phyloP scores from a whole-genome alignment of 768 basidiomycete genomes.

The Xerocomellus intermedius region DNA sequence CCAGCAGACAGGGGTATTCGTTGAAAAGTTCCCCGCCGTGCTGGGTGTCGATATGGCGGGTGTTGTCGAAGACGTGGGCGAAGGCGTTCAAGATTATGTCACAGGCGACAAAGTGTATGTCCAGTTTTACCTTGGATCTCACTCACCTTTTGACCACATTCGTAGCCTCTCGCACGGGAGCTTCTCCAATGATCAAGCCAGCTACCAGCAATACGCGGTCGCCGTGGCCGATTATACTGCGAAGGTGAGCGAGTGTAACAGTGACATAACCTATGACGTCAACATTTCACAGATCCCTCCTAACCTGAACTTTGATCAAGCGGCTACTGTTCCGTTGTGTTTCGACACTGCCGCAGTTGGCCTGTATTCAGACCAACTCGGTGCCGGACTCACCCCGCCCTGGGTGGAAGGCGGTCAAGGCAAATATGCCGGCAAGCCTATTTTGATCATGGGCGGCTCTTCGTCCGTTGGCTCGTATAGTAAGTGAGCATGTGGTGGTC shows the following conservation, averaged over 20 bases:
- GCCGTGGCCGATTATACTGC: constrained; percentile 33
- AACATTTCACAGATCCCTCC: constrained; percentile 39
- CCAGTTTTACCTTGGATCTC: neutral
- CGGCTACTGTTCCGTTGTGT: constrained; percentile 46
- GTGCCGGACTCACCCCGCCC: constrained; percentile 39
- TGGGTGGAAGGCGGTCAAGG: constrained; percentile 32
- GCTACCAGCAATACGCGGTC: constrained; percentile 43
- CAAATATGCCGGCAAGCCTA: constrained; percentile 40
- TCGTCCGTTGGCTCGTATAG: constrained; percentile 49
- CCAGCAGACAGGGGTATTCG: constrained; percentile 30
- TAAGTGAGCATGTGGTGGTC: constrained; percentile 15
- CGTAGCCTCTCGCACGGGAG: constrained; percentile 25
- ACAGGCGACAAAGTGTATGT: constrained; percentile 44
- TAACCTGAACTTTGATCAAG: constrained; percentile 43
- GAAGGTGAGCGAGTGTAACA: constrained; percentile 29
- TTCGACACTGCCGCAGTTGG: constrained; percentile 49
- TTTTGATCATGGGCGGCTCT: constrained; percentile 49
- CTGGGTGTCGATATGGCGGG: constrained; percentile 39
- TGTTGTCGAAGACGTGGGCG: constrained; percentile 38
- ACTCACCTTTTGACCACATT: neutral
- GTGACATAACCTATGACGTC: neutral
- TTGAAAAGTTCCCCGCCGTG: constrained; percentile 36
- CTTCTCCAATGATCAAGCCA: constrained; percentile 32
- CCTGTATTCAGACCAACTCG: constrained; percentile 40
- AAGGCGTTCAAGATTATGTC: constrained; percentile 32